A percentile compares a stretch with the other conserved stretches of the same genome.
These are phyloP conservation scores for Aristolochia fimbriata DNA, from an alignment of 164 flowering plant species.

Conservation along the genomic window DNA sequence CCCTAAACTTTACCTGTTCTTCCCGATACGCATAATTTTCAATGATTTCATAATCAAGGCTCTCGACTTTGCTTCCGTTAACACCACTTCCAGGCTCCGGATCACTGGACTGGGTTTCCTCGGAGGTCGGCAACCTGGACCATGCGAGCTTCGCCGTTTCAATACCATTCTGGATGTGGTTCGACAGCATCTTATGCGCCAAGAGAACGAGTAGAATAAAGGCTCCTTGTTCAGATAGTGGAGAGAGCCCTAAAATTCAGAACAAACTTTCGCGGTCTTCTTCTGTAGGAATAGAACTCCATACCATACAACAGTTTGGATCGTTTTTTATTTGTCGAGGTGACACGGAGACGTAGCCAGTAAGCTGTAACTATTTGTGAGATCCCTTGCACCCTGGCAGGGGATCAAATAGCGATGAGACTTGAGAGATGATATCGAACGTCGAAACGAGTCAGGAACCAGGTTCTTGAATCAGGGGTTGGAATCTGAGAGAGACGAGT, in stretches of 20 bases:
- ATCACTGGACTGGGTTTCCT: slow-evolving; percentile 41
- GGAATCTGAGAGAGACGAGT: background rate
- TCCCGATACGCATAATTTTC: slow-evolving; percentile 85
- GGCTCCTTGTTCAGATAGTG: background rate
- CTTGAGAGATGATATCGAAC: background rate
- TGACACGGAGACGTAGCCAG: background rate
- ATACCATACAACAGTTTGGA: background rate
- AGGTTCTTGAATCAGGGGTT: background rate
- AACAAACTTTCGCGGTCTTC: background rate
- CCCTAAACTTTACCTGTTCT: slow-evolving; percentile 55
- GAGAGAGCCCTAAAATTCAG: slow-evolving; percentile 1
- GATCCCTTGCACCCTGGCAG: background rate
- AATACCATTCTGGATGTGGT: slow-evolving; percentile 66
- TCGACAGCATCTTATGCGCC: slow-evolving; percentile 35
- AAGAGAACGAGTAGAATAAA: background rate
- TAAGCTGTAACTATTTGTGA: no score
- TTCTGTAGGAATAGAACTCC: background rate
- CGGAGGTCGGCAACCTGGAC: slow-evolving; percentile 71
- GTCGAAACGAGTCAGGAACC: background rate
- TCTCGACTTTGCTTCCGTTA: slow-evolving; percentile 43
- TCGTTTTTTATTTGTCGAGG: background rate
- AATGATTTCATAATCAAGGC: slow-evolving; percentile 92
- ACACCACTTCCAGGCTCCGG: slow-evolving; percentile 23
- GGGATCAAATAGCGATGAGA: background rate
- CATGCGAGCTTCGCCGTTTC: slow-evolving; percentile 73